These are phyloP conservation scores for Boletus patriciae DNA, from an alignment of 768 basidiomycete species.

Conservation along the genomic window DNA sequence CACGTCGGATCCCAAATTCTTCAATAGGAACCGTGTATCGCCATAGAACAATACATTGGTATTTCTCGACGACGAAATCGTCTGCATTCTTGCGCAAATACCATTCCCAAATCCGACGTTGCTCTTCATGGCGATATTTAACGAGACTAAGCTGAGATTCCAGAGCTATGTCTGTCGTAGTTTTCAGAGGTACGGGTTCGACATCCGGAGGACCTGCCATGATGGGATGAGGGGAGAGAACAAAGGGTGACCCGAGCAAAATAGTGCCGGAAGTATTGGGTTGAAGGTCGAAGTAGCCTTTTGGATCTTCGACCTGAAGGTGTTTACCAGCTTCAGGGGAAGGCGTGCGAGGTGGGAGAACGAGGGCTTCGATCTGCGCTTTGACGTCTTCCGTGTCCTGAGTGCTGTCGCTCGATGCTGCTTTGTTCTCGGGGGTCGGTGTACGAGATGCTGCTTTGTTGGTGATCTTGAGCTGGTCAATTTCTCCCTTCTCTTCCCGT, in stretches of 20 bases:
- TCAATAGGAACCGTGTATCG: conserved; percentile 77
- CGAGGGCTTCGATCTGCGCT: conserved; percentile 62
- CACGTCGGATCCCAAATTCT: conserved; percentile 63
- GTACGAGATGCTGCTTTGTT: conserved; percentile 25
- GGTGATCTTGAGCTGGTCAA: conserved; percentile 13
- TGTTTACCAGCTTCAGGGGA: conserved; percentile 31
- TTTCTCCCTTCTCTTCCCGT: conserved; percentile 61
- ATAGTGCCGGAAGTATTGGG: conserved; percentile 31
- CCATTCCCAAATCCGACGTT: conserved; percentile 93
- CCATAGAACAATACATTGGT: conserved; percentile 83
- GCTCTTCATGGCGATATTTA: conserved; percentile 83
- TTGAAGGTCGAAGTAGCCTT: conserved; percentile 46
- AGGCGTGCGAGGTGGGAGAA: conserved; percentile 43
- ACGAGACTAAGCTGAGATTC: conserved; percentile 71
- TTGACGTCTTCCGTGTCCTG: conserved; percentile 52
- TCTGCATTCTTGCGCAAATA: conserved; percentile 84
- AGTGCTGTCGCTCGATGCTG: conserved; percentile 8
- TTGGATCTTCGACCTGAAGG: conserved; percentile 32
- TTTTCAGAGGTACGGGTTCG: conserved; percentile 51
- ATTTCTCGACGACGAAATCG: conserved; percentile 89
- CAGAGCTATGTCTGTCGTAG: conserved; percentile 64
- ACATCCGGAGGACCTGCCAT: conserved; percentile 35
- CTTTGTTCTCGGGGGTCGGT: conserved; percentile 31
- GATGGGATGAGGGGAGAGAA: conserved; percentile 34
- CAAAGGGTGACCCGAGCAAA: conserved; percentile 31